Base-by-base conservation (phyloP, 1,284 basidiomycete species). In the Malassezia nana region DNA sequence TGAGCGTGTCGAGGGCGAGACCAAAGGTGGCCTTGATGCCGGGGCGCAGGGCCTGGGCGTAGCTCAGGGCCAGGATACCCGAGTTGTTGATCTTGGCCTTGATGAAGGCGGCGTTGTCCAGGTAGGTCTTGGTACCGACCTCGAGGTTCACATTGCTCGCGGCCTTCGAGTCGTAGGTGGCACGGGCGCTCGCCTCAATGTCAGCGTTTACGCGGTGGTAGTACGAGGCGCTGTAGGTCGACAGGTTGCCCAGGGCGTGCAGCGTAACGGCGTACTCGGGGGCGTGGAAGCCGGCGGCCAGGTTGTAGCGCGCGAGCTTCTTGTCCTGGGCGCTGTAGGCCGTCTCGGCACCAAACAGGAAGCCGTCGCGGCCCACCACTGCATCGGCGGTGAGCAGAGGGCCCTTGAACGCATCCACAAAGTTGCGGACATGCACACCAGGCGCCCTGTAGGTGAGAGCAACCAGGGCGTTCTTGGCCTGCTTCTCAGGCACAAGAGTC, bases 11-110 rank as follows among this genome's bases (percentile, higher is more conserved):
- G 55, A 72, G 68, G 26, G 70, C 70, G 31, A 72, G 67, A 55
- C 90, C 89, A 77, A 95, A 90, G 59, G 86, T 83, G 54, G 88
- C 87, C 78, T 89, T 90, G 75, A 98, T 89, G 74, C 92, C 92
- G 47, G 91, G 90, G 68, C 69, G 65, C 29, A 68, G 63, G 38
- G 68, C 67, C 64, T 69, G 67, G 45, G 65, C 67, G 65, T 69
- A 69, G 56, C 64, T 65, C 52, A 69, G 63, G 57, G 64, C 65
- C 53, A 70, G 63, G 60, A 69, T 65, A 59, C 67, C 66, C 63
- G 83, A 77, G 80, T 92, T 92, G 84, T 94, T 95, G 79, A 98
- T 92, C 83, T 98, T 98, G 71, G 89, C 88, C 83, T 99, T 94
- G 79, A 94, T 81, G 74, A 89, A 94, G 20, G 89, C 85, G 67